phyloP scores from a whole-genome alignment of 257 asterid species.

The Forsythia suspensa region DNA sequence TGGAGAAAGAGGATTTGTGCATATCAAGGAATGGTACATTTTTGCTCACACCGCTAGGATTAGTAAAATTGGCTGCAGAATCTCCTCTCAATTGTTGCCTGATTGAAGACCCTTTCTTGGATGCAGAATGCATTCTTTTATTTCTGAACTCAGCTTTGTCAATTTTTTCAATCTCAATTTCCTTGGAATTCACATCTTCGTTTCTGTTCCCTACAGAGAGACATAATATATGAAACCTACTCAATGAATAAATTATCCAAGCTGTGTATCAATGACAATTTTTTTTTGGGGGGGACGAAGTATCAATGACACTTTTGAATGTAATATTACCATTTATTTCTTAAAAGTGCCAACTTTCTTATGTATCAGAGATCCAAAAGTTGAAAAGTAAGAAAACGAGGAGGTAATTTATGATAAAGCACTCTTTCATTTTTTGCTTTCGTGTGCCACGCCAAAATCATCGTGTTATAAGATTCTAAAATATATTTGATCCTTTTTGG shows the following conservation, averaged over 20 bases:
- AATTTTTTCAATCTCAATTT: conserved; percentile 3
- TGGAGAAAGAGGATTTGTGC: neutral
- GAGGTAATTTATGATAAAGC: neutral
- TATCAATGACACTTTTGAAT: neutral
- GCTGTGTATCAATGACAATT: neutral
- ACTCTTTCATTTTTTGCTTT: neutral
- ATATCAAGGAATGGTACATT: neutral
- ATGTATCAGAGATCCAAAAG: neutral
- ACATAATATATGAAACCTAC: neutral
- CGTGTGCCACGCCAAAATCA: neutral
- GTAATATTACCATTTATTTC: neutral
- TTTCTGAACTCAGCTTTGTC: conserved; percentile 10
- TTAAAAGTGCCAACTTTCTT: neutral
- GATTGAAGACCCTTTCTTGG: neutral
- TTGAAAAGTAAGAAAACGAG: neutral
- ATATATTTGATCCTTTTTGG: neutral
- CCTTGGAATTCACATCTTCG: neutral
- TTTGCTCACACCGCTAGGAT: neutral
- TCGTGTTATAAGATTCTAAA: neutral
- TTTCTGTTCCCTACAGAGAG: neutral
- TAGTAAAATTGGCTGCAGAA: conserved; percentile 5
- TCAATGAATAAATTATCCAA: neutral
- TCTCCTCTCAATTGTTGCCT: conserved; percentile 6
- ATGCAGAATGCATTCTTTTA: neutral
- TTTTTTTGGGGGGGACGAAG: neutral